Conservation (phyloP, 2,329 filamentous ascomycete species). For the Didymosphaeria variabile region DNA sequence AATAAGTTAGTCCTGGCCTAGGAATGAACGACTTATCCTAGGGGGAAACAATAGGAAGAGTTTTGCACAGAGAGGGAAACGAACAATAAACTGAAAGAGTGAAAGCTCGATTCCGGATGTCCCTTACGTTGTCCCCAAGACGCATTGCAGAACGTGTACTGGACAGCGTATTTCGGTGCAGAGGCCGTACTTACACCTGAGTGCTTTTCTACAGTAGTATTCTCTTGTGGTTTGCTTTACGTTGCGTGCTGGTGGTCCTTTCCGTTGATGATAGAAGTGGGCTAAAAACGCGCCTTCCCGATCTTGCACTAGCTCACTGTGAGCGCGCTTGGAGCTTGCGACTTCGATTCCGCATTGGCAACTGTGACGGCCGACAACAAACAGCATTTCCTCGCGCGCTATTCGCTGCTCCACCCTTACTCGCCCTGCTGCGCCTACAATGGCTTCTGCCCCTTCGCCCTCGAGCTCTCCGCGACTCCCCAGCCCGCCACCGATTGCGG, state of each 20-base stretch:
- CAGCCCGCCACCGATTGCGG: slow-evolving; percentile 91
- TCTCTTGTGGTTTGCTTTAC: background rate
- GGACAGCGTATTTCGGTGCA: background rate
- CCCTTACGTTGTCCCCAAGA: background rate
- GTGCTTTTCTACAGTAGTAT: background rate
- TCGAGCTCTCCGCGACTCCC: slow-evolving; percentile 91
- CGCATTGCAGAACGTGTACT: background rate
- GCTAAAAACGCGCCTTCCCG: slow-evolving; percentile 1
- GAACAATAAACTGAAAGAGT: background rate
- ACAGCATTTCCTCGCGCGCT: background rate
- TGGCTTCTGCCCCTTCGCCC: slow-evolving; percentile 53
- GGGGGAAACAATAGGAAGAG: background rate
- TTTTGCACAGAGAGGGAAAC: background rate
- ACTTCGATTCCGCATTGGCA: background rate
- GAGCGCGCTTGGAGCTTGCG: background rate
- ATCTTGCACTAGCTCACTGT: background rate
- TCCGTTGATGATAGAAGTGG: slow-evolving; percentile 5
- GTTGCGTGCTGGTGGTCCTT: background rate
- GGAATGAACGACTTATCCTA: background rate
- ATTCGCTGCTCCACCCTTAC: background rate
- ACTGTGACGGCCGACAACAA: slow-evolving; percentile 6
- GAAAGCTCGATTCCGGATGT: slow-evolving; percentile 6
- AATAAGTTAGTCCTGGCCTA: background rate
- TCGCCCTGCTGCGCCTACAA: slow-evolving; percentile 17
- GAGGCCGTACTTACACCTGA: background rate